Base-by-base conservation (phyloP, 345 rosid genomes). In the Populus alba region DNA sequence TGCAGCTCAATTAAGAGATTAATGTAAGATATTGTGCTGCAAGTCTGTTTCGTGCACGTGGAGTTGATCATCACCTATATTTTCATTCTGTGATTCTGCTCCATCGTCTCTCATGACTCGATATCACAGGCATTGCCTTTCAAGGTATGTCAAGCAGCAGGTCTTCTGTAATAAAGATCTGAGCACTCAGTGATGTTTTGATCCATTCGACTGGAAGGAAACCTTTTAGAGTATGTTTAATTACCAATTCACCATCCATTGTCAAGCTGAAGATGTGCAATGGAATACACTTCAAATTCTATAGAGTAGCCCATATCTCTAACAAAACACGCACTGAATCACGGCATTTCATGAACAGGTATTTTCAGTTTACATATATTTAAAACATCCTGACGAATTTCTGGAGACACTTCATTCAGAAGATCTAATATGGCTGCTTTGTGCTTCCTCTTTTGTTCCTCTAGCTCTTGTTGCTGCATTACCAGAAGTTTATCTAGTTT, bases 381-480 rank as follows among this genome's bases (percentile, higher is more conserved):
- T 63, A 90, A 83, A 77, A 91, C 91, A 82, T 80, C 81, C 81
- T 81, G 81, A 73, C 83, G 78, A 35, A 80, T 84, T 72, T 94
- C 93, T 10, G 85, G 88, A 71, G 92, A 74, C 68, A 90, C 81
- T 77, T 88, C 91, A 62, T 86, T 87, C 76, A 96, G 79, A 75
- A 92, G 82, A 27, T 89, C 88, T n/a, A 80, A 79, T 77, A 92
- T 85, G 27, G 83, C 86, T 61, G 77, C 75, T 70, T 84, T 83
- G 72, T 96, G 98, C 82, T 87, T 85, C 83, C 81, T 87, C 80
- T 84, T 86, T 51, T 90, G 79, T 84, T 92, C 91, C 63, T 89
- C 90, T 71, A 94, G 77, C 73, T 96, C 97, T 78, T 81, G 84
- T 85, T 90, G 89, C 78, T 94, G 97, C 81, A 86, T 81, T 71